Evolutionary conservation across 371 early-diverging fungal genomes (phyloP), one percentile per base, ranked within the genome.

Genomic region (Umbelopsis sp.): DNA sequence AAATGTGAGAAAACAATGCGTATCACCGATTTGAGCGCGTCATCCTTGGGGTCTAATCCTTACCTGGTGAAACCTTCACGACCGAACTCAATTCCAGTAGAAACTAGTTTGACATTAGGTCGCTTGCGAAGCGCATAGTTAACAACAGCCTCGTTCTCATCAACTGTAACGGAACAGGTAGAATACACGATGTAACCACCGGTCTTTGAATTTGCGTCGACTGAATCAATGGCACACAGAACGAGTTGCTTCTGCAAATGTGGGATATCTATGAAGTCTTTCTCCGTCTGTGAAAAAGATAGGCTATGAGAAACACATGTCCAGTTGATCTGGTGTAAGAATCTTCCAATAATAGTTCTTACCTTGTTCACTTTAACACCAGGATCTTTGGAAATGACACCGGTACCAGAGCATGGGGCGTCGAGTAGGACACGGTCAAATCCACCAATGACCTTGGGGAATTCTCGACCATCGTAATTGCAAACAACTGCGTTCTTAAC

Each of bases 321-420:
- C 8, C 29, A 29, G 14, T 35, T 65, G 9, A 76, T 38, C 53
- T 20, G 14, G 51, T 65, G 9, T 41, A 5, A 38, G 18, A 65
- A 63, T 63, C 4, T 32, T 45, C 14, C 35, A 57, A 18, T n/a
- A 57, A 4, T 29, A 57, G n/a, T 18, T 22, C 18, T 52, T 71
- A 82, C 82, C 78, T 98, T 99, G 89, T 92, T 96, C 45, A 93
- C 81, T 79, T 99, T 99, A 69, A 98, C 96, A 25, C 94, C 88
- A 0, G 94, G 92, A 85, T 99, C 99, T 76, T 99, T 99, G 70
- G 97, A 93, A 69, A 99, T 98, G 73, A 99, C 98, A 44, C 99
- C 99, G 5, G 99, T 99, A 67, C 99, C 99, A 65, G 92, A 91
- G 84, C 99, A 99, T 22, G 99, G 99, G 0, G 99, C 99, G 86